A percentile compares a stretch with the other conserved stretches of the same genome.
phyloP scores from a whole-genome alignment of 2,329 filamentous ascomycete genomes.

The Aspergillus sp. region DNA sequence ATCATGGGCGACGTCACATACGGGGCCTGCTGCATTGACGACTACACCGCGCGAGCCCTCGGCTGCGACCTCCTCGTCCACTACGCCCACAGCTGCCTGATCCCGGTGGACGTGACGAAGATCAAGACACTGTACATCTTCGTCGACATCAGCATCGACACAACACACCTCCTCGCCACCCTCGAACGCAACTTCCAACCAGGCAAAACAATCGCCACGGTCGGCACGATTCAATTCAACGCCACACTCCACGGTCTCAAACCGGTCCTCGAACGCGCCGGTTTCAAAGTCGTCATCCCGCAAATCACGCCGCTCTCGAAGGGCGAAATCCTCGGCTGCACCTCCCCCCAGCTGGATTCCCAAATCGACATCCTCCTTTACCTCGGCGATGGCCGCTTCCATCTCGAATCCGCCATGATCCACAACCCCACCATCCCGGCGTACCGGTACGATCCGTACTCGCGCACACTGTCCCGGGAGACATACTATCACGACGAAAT shows the following conservation, averaged over 20 bases:
- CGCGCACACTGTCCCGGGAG: slow-evolving; percentile 84
- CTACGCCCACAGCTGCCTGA: slow-evolving; percentile 95
- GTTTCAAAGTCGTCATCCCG: slow-evolving; percentile 81
- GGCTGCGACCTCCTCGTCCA: slow-evolving; percentile 94
- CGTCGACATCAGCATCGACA: slow-evolving; percentile 96
- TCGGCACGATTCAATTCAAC: slow-evolving; percentile 99
- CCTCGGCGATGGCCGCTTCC: slow-evolving; percentile 88
- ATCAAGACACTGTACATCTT: slow-evolving; percentile 98
- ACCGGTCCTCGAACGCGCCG: slow-evolving; percentile 73
- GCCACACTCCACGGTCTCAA: slow-evolving; percentile 88
- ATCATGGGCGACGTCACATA: slow-evolving; percentile 99
- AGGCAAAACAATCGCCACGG: slow-evolving; percentile 85
- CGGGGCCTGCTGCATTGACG: slow-evolving; percentile 96
- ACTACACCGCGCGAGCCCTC: slow-evolving; percentile 91
- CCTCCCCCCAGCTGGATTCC: slow-evolving; percentile 70
- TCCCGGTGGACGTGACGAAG: slow-evolving; percentile 92
- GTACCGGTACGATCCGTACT: slow-evolving; percentile 96
- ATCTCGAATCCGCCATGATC: slow-evolving; percentile 98
- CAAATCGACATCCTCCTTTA: slow-evolving; percentile 79
- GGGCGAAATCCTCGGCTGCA: slow-evolving; percentile 96
- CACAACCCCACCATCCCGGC: slow-evolving; percentile 89
- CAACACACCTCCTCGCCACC: slow-evolving; percentile 78
- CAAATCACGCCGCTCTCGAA: slow-evolving; percentile 92
- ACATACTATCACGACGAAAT: slow-evolving; percentile 91
- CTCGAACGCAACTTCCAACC: slow-evolving; percentile 83